Evolutionary conservation across 2,329 filamentous ascomycete species (phyloP).

Genomic region (Chalara sp.): DNA sequence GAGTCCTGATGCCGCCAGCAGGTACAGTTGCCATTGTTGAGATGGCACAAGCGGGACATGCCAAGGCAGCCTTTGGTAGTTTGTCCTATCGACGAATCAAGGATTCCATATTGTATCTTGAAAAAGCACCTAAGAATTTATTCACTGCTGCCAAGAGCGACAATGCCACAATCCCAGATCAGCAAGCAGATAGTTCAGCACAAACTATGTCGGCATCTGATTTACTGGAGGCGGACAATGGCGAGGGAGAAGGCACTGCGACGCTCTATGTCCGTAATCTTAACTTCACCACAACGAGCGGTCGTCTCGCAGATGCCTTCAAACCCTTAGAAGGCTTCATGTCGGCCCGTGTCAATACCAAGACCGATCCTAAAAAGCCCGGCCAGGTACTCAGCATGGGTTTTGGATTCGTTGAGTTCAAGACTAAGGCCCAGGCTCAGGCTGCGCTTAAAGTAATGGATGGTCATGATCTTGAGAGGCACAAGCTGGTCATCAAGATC

Average conservation of each 20-base stretch:
- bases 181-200: slow-evolving; percentile 11
- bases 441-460: slow-evolving; percentile 82
- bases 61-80: slow-evolving; percentile 74
- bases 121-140: slow-evolving; percentile 83
- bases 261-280: slow-evolving; percentile 92
- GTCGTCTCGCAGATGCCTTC: slow-evolving; percentile 71
- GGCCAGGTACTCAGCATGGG: slow-evolving; percentile 92
- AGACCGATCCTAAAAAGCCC: slow-evolving; percentile 83
- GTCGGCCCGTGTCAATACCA: slow-evolving; percentile 86
- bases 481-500: slow-evolving; percentile 76
- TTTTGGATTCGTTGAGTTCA: slow-evolving; percentile 91
- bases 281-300: slow-evolving; percentile 81
- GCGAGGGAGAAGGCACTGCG: slow-evolving; percentile 55
- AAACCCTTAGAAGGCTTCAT: slow-evolving; percentile 79
- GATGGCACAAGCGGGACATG: slow-evolving; percentile 71
- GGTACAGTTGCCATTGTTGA: slow-evolving; percentile 93
- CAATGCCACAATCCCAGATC: slow-evolving; percentile 11
- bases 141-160: slow-evolving; percentile 39
- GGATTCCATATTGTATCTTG: slow-evolving; percentile 84
- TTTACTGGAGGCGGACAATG: slow-evolving; percentile 52
- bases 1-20: slow-evolving; percentile 84
- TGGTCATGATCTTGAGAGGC: slow-evolving; percentile 77
- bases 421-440: slow-evolving; percentile 67
- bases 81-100: slow-evolving; percentile 88
- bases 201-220: slow-evolving; percentile 64